Conservation (phyloP, 305 asterid species). For the Striga hermonthica region DNA sequence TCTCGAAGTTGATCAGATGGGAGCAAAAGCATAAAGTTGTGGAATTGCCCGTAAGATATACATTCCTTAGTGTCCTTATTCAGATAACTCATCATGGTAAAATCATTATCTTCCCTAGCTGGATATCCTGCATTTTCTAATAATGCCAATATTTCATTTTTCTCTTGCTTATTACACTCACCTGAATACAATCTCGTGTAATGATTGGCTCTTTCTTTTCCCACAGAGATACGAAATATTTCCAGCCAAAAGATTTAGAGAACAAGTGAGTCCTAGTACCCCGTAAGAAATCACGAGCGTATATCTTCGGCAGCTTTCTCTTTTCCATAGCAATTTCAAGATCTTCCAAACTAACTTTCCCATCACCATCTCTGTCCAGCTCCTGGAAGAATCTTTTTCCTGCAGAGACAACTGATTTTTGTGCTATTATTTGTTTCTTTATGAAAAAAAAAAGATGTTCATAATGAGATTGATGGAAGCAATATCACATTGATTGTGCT, state of each 20-base stretch:
- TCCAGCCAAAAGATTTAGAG: conserved; percentile 76
- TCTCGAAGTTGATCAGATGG: conserved; percentile 80
- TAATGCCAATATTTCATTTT: conserved; percentile 70
- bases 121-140: conserved; percentile 70
- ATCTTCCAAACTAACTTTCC: conserved; percentile 72
- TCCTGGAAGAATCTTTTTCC: conserved; percentile 78
- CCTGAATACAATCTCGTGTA: conserved; percentile 72
- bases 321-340: conserved; percentile 68
- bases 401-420: conserved; percentile 33
- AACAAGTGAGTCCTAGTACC: conserved; percentile 71
- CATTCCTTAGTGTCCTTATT: too few species aligned
- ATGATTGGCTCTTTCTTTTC: conserved; percentile 83
- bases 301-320: conserved; percentile 69
- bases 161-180: conserved; percentile 71
- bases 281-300: conserved; percentile 63
- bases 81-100: too few species aligned
- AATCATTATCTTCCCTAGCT: conserved; percentile 74
- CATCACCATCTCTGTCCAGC: conserved; percentile 82
- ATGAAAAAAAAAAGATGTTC: too few species aligned
- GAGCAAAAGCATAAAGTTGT: conserved; percentile 72
- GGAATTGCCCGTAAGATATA: conserved; percentile 72
- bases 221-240: conserved; percentile 64
- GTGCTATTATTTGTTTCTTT: neutral
- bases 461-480: too few species aligned
- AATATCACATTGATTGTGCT: too few species aligned